Percentiles rank a stretch among this genome's conserved stretches.
Conservation (phyloP, 108 stramenopile species). For the Nitzschia inconspicua region DNA sequence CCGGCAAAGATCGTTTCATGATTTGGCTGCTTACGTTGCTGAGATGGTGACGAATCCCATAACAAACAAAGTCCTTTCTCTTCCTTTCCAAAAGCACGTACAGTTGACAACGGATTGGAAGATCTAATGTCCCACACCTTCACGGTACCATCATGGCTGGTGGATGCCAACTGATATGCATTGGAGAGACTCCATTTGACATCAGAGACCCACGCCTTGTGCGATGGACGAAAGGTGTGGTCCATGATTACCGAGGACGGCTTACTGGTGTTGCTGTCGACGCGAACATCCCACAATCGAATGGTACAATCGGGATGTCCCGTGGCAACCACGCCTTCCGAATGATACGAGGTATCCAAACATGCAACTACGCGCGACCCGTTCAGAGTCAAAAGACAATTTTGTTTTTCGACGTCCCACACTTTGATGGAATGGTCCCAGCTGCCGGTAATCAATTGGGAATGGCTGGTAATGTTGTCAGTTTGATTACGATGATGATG, state of each 20-base stretch:
- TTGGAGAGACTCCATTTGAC: slow-evolving; percentile 81
- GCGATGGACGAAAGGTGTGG: slow-evolving; percentile 54
- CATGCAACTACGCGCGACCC: slow-evolving; percentile 72
- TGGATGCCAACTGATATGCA: slow-evolving; percentile 74
- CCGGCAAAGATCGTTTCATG: slow-evolving; percentile 52
- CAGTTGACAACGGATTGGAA: slow-evolving; percentile 84
- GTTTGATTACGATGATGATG: background rate
- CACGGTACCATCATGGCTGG: slow-evolving; percentile 87
- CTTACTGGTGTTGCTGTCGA: slow-evolving; percentile 10
- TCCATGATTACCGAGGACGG: slow-evolving; percentile 20
- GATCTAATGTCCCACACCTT: slow-evolving; percentile 95
- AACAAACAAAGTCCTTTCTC: slow-evolving; percentile 66
- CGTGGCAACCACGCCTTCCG: slow-evolving; percentile 71
- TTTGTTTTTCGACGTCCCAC: slow-evolving; percentile 69
- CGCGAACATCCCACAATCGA: slow-evolving; percentile 57
- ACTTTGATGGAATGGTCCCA: slow-evolving; percentile 83
- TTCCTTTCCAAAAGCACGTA: slow-evolving; percentile 74
- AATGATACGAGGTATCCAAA: slow-evolving; percentile 68
- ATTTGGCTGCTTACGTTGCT: background rate
- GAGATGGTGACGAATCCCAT: background rate
- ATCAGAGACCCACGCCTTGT: slow-evolving; percentile 85
- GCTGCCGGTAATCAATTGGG: slow-evolving; percentile 61
- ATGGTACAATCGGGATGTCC: slow-evolving; percentile 85
- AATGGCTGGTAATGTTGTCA: slow-evolving; percentile 3
- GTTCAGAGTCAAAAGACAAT: slow-evolving; percentile 78